These are phyloP conservation scores for Incumbomyces lentus DNA, from an alignment of 2,329 filamentous ascomycete genomes.

Conservation along the genomic window DNA sequence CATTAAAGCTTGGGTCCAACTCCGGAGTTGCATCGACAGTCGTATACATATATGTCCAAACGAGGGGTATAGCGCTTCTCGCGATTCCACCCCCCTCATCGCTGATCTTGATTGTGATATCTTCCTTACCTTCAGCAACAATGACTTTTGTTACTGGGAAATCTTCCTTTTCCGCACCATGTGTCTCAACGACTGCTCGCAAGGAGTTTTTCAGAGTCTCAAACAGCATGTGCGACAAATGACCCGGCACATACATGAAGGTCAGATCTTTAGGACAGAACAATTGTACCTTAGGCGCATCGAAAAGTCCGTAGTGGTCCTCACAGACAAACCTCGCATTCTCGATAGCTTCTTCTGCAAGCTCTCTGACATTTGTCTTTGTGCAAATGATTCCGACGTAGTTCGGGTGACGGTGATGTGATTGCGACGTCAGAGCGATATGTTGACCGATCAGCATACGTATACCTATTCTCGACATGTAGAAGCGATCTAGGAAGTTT, in stretches of 20 bases:
- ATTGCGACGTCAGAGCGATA: conserved; percentile 91
- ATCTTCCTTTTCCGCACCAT: conserved; percentile 88
- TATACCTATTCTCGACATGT: conserved; percentile 98
- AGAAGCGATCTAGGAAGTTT: conserved; percentile 94
- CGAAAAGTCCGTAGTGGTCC: conserved; percentile 94
- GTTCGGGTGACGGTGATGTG: conserved; percentile 74
- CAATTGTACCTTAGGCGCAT: conserved; percentile 90
- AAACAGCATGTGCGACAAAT: conserved; percentile 98
- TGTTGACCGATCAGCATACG: conserved; percentile 99
- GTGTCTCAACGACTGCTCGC: conserved; percentile 88
- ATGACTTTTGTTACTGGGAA: conserved; percentile 97
- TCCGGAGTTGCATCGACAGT: conserved; percentile 93
- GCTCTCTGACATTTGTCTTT: conserved; percentile 89
- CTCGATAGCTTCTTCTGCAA: conserved; percentile 94
- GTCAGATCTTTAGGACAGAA: conserved; percentile 88
- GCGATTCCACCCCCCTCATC: conserved; percentile 96
- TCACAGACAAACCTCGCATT: conserved; percentile 99
- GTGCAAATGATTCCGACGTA: conserved; percentile 99
- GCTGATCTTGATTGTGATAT: conserved; percentile 97
- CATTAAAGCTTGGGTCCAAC: conserved; percentile 94
- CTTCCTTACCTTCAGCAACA: conserved; percentile 92
- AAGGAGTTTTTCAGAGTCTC: conserved; percentile 98
- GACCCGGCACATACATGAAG: conserved; percentile 99
- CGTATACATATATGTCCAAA: conserved; percentile 99
- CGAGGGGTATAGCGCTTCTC: conserved; percentile 80